phyloP scores from a whole-genome alignment of 148 eudicot species.

The Vaccinium vitisidaea region DNA sequence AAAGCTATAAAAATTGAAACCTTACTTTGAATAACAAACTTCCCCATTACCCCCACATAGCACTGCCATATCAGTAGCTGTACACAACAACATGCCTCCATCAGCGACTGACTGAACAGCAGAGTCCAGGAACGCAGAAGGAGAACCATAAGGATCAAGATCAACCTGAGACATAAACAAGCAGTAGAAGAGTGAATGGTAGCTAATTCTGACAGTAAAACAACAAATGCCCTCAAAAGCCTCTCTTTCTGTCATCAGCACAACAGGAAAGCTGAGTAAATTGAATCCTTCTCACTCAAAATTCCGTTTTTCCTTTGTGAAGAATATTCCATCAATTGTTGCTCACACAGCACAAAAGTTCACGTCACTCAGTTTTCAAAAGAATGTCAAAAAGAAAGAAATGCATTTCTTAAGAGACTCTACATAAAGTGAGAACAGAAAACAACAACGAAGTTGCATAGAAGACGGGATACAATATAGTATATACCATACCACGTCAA shows the following conservation, averaged over 20 bases:
- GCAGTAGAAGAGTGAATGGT: background rate
- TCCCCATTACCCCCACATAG: conserved; percentile 94
- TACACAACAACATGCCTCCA: conserved; percentile 97
- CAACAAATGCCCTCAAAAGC: background rate
- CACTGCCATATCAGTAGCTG: conserved; percentile 99
- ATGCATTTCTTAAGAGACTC: background rate
- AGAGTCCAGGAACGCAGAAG: conserved; percentile 95
- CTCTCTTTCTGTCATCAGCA: background rate
- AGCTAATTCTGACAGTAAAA: background rate
- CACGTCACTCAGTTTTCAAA: background rate
- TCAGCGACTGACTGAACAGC: conserved; percentile 90
- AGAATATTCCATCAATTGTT: background rate
- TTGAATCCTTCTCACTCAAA: background rate
- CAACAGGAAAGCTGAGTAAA: background rate
- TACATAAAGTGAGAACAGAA: background rate
- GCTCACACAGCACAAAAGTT: background rate
- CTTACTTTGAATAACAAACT: conserved; percentile 99
- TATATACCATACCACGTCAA: conserved; percentile 67
- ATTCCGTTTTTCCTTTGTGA: background rate
- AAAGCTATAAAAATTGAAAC: background rate
- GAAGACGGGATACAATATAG: background rate
- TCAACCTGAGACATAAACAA: conserved; percentile 67
- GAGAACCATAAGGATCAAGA: conserved; percentile 99
- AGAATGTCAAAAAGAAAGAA: background rate
- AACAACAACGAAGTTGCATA: conserved; percentile 4